These are phyloP conservation scores for Rhynchospora tenuis DNA, from an alignment of 176 grass and related monocot genomes.

Conservation along the genomic window DNA sequence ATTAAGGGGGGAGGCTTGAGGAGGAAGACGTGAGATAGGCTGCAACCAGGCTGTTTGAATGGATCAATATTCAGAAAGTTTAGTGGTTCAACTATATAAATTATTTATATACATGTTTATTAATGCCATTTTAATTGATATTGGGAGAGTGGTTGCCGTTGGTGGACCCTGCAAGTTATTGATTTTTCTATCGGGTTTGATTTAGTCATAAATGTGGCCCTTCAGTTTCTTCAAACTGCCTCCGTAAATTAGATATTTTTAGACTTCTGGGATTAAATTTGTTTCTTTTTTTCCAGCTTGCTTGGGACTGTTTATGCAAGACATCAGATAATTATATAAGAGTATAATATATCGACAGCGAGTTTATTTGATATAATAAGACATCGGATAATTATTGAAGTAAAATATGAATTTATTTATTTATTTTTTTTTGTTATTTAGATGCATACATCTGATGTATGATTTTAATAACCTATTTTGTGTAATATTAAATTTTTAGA, in stretches of 20 bases:
- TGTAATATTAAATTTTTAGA: too few species aligned
- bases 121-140: neutral
- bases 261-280: neutral
- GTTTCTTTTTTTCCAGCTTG: neutral
- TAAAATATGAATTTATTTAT: neutral
- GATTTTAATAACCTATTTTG: too few species aligned
- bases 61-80: neutral
- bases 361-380: neutral
- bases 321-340: too few species aligned
- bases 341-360: too few species aligned
- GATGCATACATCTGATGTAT: too few species aligned
- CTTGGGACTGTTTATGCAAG: neutral
- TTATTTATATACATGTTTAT: neutral
- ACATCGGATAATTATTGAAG: neutral
- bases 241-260: neutral
- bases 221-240: neutral
- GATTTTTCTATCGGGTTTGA: neutral
- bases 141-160: neutral
- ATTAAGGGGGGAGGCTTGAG: neutral
- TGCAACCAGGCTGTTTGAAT: conserved; percentile 16
- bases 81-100: neutral
- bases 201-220: neutral
- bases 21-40: neutral
- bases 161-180: neutral
- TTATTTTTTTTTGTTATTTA: too few species aligned